Percentiles rank a stretch among this genome's conserved stretches.
phyloP scores from a whole-genome alignment of 163 green algal species.

The Prototheca stagnorum region DNA sequence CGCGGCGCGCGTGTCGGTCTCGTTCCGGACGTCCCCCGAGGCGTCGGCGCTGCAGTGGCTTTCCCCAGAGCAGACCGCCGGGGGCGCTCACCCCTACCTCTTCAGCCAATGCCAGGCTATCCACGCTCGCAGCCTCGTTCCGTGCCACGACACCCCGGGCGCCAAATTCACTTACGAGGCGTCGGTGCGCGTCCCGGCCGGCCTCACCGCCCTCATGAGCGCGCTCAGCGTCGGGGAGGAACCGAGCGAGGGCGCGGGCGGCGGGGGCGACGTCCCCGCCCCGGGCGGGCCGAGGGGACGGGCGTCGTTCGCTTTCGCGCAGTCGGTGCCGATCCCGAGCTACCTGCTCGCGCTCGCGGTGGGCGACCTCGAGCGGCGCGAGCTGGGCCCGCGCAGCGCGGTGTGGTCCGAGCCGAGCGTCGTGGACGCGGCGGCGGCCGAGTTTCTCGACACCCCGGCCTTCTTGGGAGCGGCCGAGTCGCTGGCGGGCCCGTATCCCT shows the following conservation, averaged over 20 bases:
- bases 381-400: conserved; percentile 36
- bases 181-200: conserved; percentile 39
- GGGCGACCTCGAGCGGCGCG: conserved; percentile 42
- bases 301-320: conserved; percentile 37
- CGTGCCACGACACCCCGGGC: conserved; percentile 79
- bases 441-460: conserved; percentile 74
- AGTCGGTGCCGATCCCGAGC: conserved; percentile 57
- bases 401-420: conserved; percentile 67
- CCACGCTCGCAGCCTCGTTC: conserved; percentile 70
- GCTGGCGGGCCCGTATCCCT: conserved; percentile 75
- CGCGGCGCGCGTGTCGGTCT: not conserved
- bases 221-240: conserved; percentile 29
- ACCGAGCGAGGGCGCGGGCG: not conserved
- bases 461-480: conserved; percentile 65
- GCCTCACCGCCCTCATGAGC: conserved; percentile 62
- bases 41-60: conserved; percentile 40
- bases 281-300: no score
- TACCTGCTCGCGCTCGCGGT: conserved; percentile 80
- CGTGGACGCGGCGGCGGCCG: conserved; percentile 56
- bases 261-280: no score
- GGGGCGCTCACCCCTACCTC: conserved; percentile 67
- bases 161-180: conserved; percentile 68
- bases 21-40: conserved; percentile 29
- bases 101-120: conserved; percentile 92
- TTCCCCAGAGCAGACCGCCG: conserved; percentile 53